Conservation (phyloP, 2,329 filamentous ascomycete species). For the Hypocreales sp. region DNA sequence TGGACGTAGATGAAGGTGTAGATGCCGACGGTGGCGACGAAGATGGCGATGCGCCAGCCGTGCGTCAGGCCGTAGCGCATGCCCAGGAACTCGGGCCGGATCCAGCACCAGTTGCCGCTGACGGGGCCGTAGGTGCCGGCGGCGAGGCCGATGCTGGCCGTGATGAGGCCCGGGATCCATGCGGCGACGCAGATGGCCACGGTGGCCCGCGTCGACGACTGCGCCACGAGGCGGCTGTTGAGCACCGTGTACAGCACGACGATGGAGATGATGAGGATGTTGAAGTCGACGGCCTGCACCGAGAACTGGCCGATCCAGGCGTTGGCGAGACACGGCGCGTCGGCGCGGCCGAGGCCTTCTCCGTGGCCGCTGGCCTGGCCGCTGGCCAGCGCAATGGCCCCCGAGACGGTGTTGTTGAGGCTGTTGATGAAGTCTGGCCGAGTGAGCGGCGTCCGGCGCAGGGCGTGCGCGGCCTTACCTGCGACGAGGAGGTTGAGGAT, state of each 20-base stretch:
- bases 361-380: constrained; percentile 11
- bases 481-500: constrained; percentile 6
- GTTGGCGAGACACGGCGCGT: constrained; percentile 19
- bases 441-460: not conserved
- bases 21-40: constrained; percentile 19
- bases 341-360: constrained; percentile 8
- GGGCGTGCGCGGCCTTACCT: constrained; percentile 1
- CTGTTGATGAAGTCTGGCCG: constrained; percentile 23
- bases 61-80: constrained; percentile 25
- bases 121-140: constrained; percentile 14
- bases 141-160: constrained; percentile 10
- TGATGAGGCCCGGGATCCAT: constrained; percentile 24
- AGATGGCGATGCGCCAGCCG: constrained; percentile 25
- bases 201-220: constrained; percentile 12
- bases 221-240: constrained; percentile 16
- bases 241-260: constrained; percentile 24
- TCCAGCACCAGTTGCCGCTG: constrained; percentile 30
- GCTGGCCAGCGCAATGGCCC: constrained; percentile 16
- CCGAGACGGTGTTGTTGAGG: constrained; percentile 25
- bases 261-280: constrained; percentile 27
- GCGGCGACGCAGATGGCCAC: constrained; percentile 18
- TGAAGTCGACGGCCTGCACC: constrained; percentile 26
- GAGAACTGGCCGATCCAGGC: constrained; percentile 28
- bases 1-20: constrained; percentile 21
- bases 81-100: constrained; percentile 13